Conservation (phyloP, 202 grass and related monocot genomes). For the Musa balbisiana region DNA sequence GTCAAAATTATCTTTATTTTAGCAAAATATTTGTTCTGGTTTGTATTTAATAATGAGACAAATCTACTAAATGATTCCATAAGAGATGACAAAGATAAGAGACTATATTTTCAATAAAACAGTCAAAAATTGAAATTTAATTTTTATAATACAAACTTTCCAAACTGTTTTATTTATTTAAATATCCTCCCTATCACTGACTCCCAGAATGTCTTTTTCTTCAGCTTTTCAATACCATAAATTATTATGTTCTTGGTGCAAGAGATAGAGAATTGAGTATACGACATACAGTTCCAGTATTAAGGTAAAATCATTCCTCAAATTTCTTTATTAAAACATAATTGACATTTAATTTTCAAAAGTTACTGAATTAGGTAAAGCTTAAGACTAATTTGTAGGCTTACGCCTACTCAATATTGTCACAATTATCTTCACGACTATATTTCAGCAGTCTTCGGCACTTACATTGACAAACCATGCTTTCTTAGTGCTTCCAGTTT, state of each 20-base stretch:
- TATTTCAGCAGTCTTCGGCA: slow-evolving; percentile 10
- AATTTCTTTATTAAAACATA: not conserved
- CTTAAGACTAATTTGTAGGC: not conserved
- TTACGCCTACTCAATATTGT: not conserved
- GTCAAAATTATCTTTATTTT: not conserved
- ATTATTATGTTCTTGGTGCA: too few relatives aligned
- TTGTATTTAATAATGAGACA: too few relatives aligned
- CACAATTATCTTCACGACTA: not conserved
- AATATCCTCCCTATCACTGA: not conserved
- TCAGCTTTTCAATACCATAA: not conserved
- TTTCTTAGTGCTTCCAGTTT: slow-evolving; percentile 67
- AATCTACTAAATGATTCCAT: too few relatives aligned
- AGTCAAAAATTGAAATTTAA: not conserved
- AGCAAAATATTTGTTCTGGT: too few relatives aligned
- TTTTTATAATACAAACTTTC: too few relatives aligned
- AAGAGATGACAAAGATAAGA: not conserved
- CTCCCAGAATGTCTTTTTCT: not conserved
- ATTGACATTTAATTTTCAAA: not conserved
- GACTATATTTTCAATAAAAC: not conserved
- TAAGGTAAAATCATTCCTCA: too few relatives aligned
- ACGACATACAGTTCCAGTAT: not conserved
- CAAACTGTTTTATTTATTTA: too few relatives aligned
- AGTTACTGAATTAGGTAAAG: not conserved
- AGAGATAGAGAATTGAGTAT: not conserved
- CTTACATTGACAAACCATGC: slow-evolving; percentile 77